A percentile compares a stretch with the other conserved stretches of the same genome.
phyloP scores from a whole-genome alignment of 2,329 filamentous ascomycete genomes.

The Curvularia spicifera region DNA sequence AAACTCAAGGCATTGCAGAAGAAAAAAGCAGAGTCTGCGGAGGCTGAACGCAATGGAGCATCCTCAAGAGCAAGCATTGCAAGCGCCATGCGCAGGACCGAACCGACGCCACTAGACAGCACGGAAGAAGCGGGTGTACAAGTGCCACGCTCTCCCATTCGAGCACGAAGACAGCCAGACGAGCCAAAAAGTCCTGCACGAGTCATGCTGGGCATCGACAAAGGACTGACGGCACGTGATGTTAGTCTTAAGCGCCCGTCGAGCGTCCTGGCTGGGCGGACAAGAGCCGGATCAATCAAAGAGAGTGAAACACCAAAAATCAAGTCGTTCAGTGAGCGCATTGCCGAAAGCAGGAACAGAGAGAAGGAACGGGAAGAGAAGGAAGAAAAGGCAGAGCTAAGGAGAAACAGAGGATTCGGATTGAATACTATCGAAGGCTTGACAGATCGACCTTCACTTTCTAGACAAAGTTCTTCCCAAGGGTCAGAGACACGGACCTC shows the following conservation, averaged over 20 bases:
- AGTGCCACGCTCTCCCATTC: constrained; percentile 76
- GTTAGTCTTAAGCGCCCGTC: constrained; percentile 75
- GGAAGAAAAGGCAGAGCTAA: constrained; percentile 51
- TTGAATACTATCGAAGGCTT: constrained; percentile 38
- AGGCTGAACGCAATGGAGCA: constrained; percentile 29
- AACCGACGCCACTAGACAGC: constrained; percentile 32
- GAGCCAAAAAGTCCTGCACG: constrained; percentile 77
- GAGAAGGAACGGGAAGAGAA: constrained; percentile 54
- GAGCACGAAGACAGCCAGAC: constrained; percentile 54
- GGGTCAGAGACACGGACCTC: constrained; percentile 32
- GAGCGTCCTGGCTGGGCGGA: constrained; percentile 16
- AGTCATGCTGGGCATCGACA: constrained; percentile 85
- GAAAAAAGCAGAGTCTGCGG: constrained; percentile 42
- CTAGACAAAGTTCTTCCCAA: constrained; percentile 38
- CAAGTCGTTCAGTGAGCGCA: constrained; percentile 82
- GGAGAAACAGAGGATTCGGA: constrained; percentile 52
- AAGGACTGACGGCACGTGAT: constrained; percentile 79
- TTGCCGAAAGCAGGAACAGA: constrained; percentile 68
- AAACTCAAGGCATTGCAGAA: constrained; percentile 85
- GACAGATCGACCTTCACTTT: constrained; percentile 31
- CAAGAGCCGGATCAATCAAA: constrained; percentile 54
- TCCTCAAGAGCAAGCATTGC: constrained; percentile 40
- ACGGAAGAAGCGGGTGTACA: constrained; percentile 59
- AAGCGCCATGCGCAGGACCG: constrained; percentile 27
- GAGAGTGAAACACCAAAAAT: constrained; percentile 33